phyloP scores from a whole-genome alignment of 345 rosid genomes.

The Viola odorata region DNA sequence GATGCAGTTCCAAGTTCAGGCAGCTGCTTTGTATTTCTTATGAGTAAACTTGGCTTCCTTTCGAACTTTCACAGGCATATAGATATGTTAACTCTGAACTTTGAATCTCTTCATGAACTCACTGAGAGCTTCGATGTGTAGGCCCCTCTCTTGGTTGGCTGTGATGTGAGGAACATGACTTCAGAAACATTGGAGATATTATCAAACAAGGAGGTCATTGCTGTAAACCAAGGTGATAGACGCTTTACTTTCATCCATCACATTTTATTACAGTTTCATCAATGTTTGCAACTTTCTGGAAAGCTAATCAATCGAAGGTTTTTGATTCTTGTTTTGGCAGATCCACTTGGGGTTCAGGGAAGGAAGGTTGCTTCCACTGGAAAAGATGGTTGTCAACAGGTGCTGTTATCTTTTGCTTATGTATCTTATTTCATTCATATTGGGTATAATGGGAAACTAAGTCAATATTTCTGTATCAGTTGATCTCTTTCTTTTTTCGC shows the following conservation, averaged over 20 bases:
- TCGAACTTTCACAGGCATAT: too few relatives aligned
- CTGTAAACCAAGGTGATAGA: conserved; percentile 53
- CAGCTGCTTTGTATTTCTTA: too few relatives aligned
- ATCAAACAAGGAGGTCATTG: conserved; percentile 49
- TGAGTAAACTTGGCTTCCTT: too few relatives aligned
- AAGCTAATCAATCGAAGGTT: not conserved
- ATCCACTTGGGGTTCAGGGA: conserved; percentile 73
- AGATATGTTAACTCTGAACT: too few relatives aligned
- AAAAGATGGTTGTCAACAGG: conserved; percentile 63
- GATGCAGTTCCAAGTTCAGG: too few relatives aligned
- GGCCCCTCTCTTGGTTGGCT: conserved; percentile 47
- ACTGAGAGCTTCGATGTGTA: not conserved
- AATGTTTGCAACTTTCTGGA: not conserved
- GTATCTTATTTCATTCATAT: not conserved
- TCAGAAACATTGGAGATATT: conserved; percentile 29
- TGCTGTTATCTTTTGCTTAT: not conserved
- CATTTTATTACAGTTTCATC: not conserved
- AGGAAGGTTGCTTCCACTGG: conserved; percentile 42
- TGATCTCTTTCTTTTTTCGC: not conserved
- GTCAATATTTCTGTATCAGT: not conserved
- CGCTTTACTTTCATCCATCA: not conserved
- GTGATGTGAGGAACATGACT: conserved; percentile 44
- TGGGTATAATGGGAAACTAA: not conserved
- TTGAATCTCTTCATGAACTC: too few relatives aligned
- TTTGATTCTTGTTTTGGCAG: conserved; percentile 22